These are phyloP conservation scores for Tulasnella sp. DNA, from an alignment of 768 basidiomycete genomes.

Conservation along the genomic window DNA sequence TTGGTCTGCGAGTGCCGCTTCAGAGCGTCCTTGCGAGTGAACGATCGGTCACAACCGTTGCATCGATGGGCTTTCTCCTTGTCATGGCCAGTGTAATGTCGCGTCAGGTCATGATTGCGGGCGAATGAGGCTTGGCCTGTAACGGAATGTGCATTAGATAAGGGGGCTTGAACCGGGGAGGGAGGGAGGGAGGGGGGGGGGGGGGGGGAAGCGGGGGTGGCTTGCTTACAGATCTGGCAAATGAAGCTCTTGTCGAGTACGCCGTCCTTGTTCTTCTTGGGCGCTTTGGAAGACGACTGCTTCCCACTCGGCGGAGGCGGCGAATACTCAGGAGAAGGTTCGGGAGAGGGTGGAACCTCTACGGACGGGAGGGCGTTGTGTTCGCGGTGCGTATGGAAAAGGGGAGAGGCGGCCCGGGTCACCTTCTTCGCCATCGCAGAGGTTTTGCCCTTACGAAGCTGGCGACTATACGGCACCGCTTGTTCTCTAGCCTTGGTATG, in stretches of 20 bases:
- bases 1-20: conserved; percentile 27
- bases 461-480: too few species aligned
- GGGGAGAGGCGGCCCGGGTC: too few species aligned
- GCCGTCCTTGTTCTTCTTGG: too few species aligned
- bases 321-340: too few species aligned
- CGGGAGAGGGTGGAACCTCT: too few species aligned
- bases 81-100: conserved; percentile 40
- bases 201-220: background rate
- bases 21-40: conserved; percentile 34
- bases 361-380: too few species aligned
- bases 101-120: conserved; percentile 17
- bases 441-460: too few species aligned
- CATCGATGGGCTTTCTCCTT: conserved; percentile 24
- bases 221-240: conserved; percentile 1
- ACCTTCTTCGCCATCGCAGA: too few species aligned
- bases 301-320: too few species aligned
- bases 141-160: background rate
- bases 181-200: background rate
- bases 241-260: conserved; percentile 6
- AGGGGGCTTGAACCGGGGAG: background rate
- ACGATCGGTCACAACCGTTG: conserved; percentile 28
- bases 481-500: too few species aligned
- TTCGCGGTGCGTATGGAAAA: too few species aligned
- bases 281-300: too few species aligned
- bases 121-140: conserved; percentile 22